phyloP scores from a whole-genome alignment of 169 alveolate genomes.

The Theileria luwenshuni region DNA sequence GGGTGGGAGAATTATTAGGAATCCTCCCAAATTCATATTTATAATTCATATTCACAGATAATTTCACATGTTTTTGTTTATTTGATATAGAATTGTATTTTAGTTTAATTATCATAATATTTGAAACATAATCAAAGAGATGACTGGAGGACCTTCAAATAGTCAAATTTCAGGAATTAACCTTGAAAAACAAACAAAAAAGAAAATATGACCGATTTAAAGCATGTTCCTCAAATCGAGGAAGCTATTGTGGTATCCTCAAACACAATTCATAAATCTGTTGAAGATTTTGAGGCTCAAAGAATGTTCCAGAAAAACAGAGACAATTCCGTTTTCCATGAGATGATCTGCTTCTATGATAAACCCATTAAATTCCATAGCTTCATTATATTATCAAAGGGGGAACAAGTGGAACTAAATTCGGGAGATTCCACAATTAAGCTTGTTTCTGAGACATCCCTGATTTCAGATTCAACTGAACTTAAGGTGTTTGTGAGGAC shows the following conservation, averaged over 20 bases:
- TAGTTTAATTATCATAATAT: no score
- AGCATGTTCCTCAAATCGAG: not conserved
- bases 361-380: constrained; percentile 42
- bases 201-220: not conserved
- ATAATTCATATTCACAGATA: no score
- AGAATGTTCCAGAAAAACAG: constrained; percentile 19
- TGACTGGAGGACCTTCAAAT: no score
- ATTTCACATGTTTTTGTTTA: no score
- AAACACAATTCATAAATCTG: constrained; percentile 38
- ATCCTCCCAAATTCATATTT: no score
- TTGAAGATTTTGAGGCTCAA: constrained; percentile 23
- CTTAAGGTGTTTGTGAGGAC: constrained; percentile 47
- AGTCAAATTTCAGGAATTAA: no score
- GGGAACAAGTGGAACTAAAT: constrained; percentile 11
- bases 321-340: constrained; percentile 20
- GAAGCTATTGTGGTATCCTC: not conserved
- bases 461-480: constrained; percentile 8
- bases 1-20: no score
- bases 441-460: constrained; percentile 24
- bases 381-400: constrained; percentile 35
- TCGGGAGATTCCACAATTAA: constrained; percentile 2
- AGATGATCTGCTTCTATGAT: constrained; percentile 32
- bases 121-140: no score
- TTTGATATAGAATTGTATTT: no score
- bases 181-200: no score